These are phyloP conservation scores for Chytriomyces sp. DNA, from an alignment of 192 early-diverging fungal species.

Conservation along the genomic window DNA sequence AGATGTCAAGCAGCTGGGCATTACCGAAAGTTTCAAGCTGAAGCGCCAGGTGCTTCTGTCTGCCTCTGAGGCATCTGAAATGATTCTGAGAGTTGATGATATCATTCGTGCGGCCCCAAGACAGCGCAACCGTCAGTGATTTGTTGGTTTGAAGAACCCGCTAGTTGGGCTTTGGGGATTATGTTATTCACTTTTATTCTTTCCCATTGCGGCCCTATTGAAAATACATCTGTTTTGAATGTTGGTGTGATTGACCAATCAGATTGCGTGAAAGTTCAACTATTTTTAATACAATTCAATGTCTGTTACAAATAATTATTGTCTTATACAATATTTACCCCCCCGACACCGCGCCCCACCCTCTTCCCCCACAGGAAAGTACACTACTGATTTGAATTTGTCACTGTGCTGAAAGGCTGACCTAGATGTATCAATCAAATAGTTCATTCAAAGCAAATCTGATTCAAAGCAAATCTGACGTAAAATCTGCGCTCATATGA, in stretches of 20 bases:
- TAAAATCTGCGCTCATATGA: background rate
- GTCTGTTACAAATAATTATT: conserved; percentile 1
- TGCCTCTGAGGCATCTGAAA: conserved; percentile 94
- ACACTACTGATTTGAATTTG: no score
- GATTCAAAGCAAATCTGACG: conserved; percentile 2
- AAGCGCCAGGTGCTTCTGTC: conserved; percentile 89
- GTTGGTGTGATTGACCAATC: background rate
- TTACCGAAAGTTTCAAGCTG: conserved; percentile 96
- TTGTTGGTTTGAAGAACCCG: background rate
- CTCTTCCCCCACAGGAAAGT: no score
- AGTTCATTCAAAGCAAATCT: conserved; percentile 2
- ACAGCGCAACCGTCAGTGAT: conserved; percentile 18
- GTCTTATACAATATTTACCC: background rate
- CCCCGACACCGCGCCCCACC: no score
- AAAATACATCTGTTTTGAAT: background rate
- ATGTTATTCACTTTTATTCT: no score
- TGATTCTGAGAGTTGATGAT: conserved; percentile 97
- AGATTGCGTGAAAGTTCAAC: no score
- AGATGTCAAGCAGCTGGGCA: conserved; percentile 81
- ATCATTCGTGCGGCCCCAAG: conserved; percentile 85
- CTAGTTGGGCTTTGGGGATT: background rate
- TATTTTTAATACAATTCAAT: no score
- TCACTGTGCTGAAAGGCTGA: background rate
- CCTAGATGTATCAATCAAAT: background rate
- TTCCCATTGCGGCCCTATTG: background rate